Base-by-base conservation (phyloP, 2,329 filamentous ascomycete species). In the Exophiala lecanii-corni region DNA sequence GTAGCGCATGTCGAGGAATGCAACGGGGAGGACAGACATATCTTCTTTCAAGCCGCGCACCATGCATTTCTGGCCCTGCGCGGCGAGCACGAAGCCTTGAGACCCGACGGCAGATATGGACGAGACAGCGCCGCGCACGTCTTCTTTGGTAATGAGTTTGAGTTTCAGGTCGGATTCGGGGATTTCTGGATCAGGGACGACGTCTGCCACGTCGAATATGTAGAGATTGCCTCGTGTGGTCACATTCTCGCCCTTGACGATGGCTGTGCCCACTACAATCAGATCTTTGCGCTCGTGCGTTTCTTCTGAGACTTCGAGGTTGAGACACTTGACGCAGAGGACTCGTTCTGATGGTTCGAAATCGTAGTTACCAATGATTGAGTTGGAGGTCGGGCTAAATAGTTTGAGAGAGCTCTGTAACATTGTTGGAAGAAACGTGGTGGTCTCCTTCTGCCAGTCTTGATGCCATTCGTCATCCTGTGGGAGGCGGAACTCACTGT, bases 31-130 rank as follows among this genome's bases (percentile, higher is more conserved):
- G 39, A 97, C 75, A 1, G 86, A 89, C 1, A 89, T 88, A 60
- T 98, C 92, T 63, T 98, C 92, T 62, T 96, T 96, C 2, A 98
- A 74, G 30, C 92, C 92, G 46, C 92, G 78, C 1, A 98, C 89
- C 85, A 98, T 94, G 62, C 89, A 91, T 66, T 98, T 98, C 59
- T 96, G 89, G 1, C 92, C 92, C 61, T 98, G 92, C 0, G 89
- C 89, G 30, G 86, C 86, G 49, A 92, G 82, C 74, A 94, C 81
- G 54, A 91, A 88, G 1, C 86, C 92, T 64, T 92, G 89, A 0
- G 82, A 88, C 31, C 86, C 91, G 41, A 94, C 83, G 51, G 86
- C 83, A 1, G 84, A 88, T 9, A 98, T 65, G 0, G 87, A 85
- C 10, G 91, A 95, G 17, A 98, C 87, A 3, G 88, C 88, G 7